Evolutionary conservation across 768 basidiomycete species (phyloP).

Genomic region (Rhodocollybia butyracea): DNA sequence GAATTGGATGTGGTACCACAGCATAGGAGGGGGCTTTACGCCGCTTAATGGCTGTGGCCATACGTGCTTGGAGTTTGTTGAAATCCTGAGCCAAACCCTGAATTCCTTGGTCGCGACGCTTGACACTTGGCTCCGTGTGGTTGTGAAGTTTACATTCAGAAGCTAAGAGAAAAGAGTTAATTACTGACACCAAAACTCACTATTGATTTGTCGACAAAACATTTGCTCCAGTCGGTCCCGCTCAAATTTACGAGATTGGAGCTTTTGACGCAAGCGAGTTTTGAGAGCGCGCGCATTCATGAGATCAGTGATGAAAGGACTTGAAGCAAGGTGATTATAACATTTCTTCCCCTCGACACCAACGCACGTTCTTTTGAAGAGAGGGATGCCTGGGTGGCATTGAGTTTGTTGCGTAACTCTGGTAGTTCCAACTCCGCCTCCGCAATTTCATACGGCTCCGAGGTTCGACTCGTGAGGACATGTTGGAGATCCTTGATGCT

Average conservation of each 20-base stretch:
- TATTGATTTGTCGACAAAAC: neutral
- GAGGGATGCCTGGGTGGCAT: neutral
- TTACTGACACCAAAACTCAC: neutral
- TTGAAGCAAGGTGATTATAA: neutral
- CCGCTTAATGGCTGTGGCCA: constrained; percentile 17
- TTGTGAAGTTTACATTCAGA: constrained; percentile 23
- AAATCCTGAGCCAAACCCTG: constrained; percentile 18
- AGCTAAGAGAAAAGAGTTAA: neutral
- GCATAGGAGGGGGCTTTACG: constrained; percentile 20
- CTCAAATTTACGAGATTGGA: neutral
- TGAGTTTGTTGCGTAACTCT: neutral
- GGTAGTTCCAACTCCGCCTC: neutral
- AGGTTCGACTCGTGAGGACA: neutral
- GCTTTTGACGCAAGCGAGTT: neutral
- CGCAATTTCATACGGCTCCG: neutral
- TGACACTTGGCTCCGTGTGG: constrained; percentile 24
- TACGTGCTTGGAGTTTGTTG: constrained; percentile 23
- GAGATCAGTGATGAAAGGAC: neutral
- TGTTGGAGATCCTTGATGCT: neutral
- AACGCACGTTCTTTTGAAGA: neutral
- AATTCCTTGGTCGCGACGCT: constrained; percentile 25
- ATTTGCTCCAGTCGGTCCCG: neutral
- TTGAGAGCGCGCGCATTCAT: neutral
- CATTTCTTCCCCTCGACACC: neutral
- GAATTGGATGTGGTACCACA: constrained; percentile 20